Evolutionary conservation across 495 filamentous ascomycete species (phyloP).

Genomic region (Penicillium antarcticum): DNA sequence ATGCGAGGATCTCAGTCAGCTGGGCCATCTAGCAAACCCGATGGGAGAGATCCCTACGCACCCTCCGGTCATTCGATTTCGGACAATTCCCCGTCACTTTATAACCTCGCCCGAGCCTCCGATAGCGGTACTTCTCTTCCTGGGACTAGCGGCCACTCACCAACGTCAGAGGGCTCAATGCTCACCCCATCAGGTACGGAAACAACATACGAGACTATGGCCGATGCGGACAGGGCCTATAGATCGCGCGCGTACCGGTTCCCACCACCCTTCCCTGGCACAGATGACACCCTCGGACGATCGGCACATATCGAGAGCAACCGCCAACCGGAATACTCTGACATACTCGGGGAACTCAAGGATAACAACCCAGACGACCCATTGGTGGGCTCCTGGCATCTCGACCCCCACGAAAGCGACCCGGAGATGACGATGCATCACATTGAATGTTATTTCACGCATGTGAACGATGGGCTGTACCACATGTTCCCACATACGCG

Average conservation of each 20-base stretch:
- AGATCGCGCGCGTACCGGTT: conserved; percentile 15
- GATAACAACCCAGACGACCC: conserved; percentile 38
- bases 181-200: conserved; percentile 30
- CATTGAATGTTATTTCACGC: conserved; percentile 53
- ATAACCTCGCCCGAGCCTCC: conserved; percentile 33
- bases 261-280: conserved; percentile 10
- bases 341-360: conserved; percentile 33
- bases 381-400: conserved; percentile 55
- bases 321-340: conserved; percentile 27
- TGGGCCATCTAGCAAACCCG: conserved; percentile 19
- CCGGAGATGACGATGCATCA: conserved; percentile 47
- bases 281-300: conserved; percentile 15
- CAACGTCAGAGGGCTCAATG: conserved; percentile 31
- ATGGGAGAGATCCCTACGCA: conserved; percentile 20
- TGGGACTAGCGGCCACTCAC: conserved; percentile 34
- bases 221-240: conserved; percentile 27
- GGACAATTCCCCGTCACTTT: conserved; percentile 32
- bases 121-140: conserved; percentile 35
- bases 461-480: conserved; percentile 51
- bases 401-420: conserved; percentile 59
- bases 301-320: conserved; percentile 10
- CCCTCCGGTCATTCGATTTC: conserved; percentile 16
- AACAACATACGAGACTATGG: conserved; percentile 20
- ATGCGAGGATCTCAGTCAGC: conserved; percentile 22
- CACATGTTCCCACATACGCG: conserved; percentile 54